Percentiles rank a stretch among this genome's conserved stretches.
Conservation (phyloP, 2,329 filamentous ascomycete genomes). For the Alternaria gaisen region DNA sequence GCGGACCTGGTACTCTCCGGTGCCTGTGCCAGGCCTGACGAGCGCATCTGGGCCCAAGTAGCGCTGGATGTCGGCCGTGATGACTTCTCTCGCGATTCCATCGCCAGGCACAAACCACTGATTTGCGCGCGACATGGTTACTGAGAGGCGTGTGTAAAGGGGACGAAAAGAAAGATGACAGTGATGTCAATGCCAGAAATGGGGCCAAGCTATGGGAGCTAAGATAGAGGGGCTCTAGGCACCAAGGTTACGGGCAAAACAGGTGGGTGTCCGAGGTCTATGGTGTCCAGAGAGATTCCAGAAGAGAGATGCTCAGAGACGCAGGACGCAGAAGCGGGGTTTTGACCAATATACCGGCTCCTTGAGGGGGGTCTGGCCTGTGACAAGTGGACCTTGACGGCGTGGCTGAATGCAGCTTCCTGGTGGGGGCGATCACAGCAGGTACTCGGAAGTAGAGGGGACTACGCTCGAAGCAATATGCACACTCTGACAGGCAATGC, state of each 20-base stretch:
- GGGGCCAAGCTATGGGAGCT: slow-evolving; percentile 48
- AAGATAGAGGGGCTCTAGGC: slow-evolving; percentile 41
- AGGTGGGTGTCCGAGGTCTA: slow-evolving; percentile 36
- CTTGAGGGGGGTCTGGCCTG: slow-evolving; percentile 33
- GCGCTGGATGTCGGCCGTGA: slow-evolving; percentile 62
- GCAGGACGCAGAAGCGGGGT: slow-evolving; percentile 44
- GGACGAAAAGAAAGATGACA: slow-evolving; percentile 45
- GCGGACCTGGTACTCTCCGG: slow-evolving; percentile 56
- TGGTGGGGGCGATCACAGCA: slow-evolving; percentile 25
- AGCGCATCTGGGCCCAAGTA: slow-evolving; percentile 62
- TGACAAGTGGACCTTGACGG: slow-evolving; percentile 42
- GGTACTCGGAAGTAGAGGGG: slow-evolving; percentile 35
- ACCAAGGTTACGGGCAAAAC: slow-evolving; percentile 37
- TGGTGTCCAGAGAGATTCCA: slow-evolving; percentile 38
- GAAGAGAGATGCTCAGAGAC: slow-evolving; percentile 36
- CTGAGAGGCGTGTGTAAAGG: slow-evolving; percentile 25
- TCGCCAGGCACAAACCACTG: slow-evolving; percentile 61
- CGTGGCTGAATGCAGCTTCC: slow-evolving; percentile 41
- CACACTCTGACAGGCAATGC: slow-evolving; percentile 26
- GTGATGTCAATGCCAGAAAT: slow-evolving; percentile 48
- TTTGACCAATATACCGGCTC: slow-evolving; percentile 51
- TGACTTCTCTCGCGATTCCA: slow-evolving; percentile 62
- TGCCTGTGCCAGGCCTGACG: slow-evolving; percentile 58
- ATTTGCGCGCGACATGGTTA: slow-evolving; percentile 50
- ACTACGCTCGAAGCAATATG: slow-evolving; percentile 26